Evolutionary conservation across 2,329 filamentous ascomycete species (phyloP).

Genomic region (Venturia effusa): DNA sequence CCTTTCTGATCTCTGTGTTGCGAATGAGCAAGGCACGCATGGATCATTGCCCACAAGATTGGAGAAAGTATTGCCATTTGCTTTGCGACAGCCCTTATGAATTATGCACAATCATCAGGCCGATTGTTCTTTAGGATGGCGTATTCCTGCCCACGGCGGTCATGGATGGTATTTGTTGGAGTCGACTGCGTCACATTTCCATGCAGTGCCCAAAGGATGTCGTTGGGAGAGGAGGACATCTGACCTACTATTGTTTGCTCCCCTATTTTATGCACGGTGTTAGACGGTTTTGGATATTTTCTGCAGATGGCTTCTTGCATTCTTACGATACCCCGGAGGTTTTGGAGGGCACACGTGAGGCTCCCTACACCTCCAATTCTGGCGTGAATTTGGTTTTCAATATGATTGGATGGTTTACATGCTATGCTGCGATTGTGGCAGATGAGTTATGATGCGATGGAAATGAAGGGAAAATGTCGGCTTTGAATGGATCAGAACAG

Average conservation of each 20-base stretch:
- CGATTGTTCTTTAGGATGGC: neutral
- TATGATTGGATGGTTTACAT: neutral
- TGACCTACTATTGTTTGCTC: neutral
- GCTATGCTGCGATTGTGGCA: neutral
- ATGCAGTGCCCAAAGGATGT: neutral
- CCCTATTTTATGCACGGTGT: neutral
- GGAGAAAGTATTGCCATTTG: neutral
- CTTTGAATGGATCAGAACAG: neutral
- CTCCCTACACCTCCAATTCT: neutral
- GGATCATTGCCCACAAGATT: neutral
- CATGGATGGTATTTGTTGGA: too few species aligned
- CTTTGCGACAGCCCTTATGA: neutral
- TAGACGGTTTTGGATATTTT: neutral
- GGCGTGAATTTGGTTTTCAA: neutral
- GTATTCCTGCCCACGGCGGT: neutral
- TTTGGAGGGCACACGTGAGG: neutral
- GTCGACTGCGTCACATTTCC: neutral
- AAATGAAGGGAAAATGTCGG: neutral
- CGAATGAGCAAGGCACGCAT: neutral
- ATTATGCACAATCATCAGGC: neutral
- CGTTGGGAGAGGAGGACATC: neutral
- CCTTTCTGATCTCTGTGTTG: neutral
- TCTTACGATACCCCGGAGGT: neutral
- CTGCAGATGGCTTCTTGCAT: neutral
- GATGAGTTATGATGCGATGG: neutral